Percentiles rank a stretch among this genome's conserved stretches.
phyloP scores from a whole-genome alignment of 345 rosid genomes.

The Salix purpurea region DNA sequence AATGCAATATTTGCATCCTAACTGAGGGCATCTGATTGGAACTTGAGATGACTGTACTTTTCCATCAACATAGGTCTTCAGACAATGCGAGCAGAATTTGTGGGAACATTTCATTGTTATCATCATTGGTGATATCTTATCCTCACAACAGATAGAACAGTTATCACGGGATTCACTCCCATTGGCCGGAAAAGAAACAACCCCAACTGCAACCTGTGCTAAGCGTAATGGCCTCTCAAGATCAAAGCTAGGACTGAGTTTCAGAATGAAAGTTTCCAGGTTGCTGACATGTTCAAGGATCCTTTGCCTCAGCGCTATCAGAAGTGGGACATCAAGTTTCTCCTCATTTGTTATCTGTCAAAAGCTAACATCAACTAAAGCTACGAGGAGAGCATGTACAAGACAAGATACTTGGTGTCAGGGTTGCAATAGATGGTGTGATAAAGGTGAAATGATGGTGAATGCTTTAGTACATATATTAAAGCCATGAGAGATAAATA shows the following conservation, averaged over 20 bases:
- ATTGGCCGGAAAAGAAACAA: conserved; percentile 45
- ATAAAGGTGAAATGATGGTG: background rate
- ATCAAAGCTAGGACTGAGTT: conserved; percentile 47
- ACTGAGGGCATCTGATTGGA: conserved; percentile 86
- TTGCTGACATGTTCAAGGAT: conserved; percentile 54
- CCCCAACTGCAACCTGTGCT: conserved; percentile 79
- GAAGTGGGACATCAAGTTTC: conserved; percentile 56
- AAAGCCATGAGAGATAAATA: background rate
- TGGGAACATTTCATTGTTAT: conserved; percentile 73
- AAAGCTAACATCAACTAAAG: conserved; percentile 15
- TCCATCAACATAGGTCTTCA: conserved; percentile 82
- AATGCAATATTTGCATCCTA: conserved; percentile 71
- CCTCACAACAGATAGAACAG: conserved; percentile 89
- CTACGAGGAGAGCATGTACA: background rate
- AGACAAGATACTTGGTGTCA: background rate
- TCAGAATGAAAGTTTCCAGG: conserved; percentile 64
- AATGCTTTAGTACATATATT: background rate
- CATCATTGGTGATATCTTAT: conserved; percentile 73
- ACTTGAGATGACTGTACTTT: conserved; percentile 73
- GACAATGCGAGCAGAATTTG: conserved; percentile 90
- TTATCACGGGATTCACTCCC: conserved; percentile 45
- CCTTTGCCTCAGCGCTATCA: conserved; percentile 72
- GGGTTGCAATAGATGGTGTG: background rate
- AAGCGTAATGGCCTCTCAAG: conserved; percentile 60
- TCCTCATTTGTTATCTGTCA: conserved; percentile 60